Evolutionary conservation across 306 rosid species (phyloP), one percentile per base, ranked within the genome.

Genomic region (Gastrolobium villosum): DNA sequence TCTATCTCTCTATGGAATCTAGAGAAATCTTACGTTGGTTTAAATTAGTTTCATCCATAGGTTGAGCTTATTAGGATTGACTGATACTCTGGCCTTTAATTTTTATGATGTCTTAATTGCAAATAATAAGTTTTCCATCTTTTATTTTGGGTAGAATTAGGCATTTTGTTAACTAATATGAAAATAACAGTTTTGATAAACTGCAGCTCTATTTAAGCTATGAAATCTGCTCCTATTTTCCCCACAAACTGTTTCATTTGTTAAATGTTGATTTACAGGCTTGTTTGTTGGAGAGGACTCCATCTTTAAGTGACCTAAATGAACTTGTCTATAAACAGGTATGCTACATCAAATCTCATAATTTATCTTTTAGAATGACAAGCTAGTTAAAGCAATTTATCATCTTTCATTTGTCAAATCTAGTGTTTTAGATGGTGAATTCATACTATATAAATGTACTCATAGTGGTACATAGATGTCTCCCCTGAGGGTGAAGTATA

Each of bases 311-410:
- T 88, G 98, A 91, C 49, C 86, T 95, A 45, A 95, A 95, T 78
- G 91, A 91, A 87, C 81, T 95, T 89, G 91, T 95, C 68, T 95
- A 92, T 68, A 98, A 97, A 65, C 98, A 95, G 99, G 99, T 95
- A 86, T 65, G 81, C 70, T 44, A 59, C 60, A 52, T 30, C 52
- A 64, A 64, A 69, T 82, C 59, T 83, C 15, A 9, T 7, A 26
- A 57, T 55, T 73, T 36, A 40, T 36, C 76, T 63, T 74, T 62
- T 35, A 46, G 30, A 70, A 56, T 48, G 50, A 35, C 49, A 7
- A 41, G 78, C 57, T 50, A 44, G 76, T 69, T 54, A 52, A 45
- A 67, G 39, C 50, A 52, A 60, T 45, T 37, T 9, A 65, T 45
- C 56, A 36, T 78, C 31, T 82, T 86, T 85, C 20, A 40, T 74